Percentiles rank a stretch among this genome's conserved stretches.
Evolutionary conservation across 73 alveolate species (phyloP).

Genomic region (Paramecium sexaurelia): DNA sequence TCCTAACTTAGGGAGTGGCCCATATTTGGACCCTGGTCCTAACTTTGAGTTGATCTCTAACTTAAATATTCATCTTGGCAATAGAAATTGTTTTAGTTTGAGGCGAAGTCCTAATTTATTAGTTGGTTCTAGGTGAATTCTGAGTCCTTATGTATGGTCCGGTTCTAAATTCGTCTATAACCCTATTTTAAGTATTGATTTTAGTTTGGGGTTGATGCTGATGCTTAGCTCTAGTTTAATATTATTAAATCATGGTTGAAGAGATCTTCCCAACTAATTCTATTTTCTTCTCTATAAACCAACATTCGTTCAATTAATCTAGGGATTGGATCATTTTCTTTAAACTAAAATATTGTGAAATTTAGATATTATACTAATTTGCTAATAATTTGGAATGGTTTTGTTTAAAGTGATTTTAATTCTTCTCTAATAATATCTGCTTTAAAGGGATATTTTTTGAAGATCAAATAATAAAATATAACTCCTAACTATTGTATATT

Average conservation of each 20-base stretch:
- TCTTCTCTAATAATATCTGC: background rate
- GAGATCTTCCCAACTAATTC: background rate
- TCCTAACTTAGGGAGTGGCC: background rate
- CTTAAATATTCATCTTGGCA: no score
- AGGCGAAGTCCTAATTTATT: no score
- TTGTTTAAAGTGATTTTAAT: background rate
- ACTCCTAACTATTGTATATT: background rate
- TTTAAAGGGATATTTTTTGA: background rate
- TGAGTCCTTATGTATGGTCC: no score
- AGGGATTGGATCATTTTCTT: background rate
- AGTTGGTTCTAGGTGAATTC: no score
- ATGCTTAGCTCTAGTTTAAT: background rate
- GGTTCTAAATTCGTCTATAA: no score
- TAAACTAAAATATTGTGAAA: background rate
- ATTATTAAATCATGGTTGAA: background rate
- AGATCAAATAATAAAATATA: background rate
- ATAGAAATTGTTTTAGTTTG: no score
- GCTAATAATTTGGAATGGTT: background rate
- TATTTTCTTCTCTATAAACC: background rate
- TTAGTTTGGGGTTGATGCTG: background rate
- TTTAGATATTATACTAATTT: background rate
- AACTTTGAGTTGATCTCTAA: background rate
- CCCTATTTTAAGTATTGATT: no score
- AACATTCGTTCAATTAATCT: constrained; percentile 5
- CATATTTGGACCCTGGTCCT: background rate